Conservation (phyloP, 768 basidiomycete species). For the Agaricus sinodeliciosus region DNA sequence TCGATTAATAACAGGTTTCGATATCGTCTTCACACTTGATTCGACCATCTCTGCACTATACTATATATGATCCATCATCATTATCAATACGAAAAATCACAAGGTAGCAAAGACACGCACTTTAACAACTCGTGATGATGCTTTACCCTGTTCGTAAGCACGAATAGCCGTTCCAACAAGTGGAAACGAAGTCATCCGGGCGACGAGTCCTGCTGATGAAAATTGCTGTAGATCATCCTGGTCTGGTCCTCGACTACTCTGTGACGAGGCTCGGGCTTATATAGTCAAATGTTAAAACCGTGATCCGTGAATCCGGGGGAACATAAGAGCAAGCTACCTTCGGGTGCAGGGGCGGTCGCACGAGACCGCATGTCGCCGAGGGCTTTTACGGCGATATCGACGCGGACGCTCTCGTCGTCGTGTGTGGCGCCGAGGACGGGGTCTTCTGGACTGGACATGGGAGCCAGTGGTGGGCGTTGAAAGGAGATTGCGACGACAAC, state of each 20-base stretch:
- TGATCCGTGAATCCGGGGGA: conserved; percentile 22
- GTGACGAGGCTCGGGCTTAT: conserved; percentile 4
- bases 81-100: conserved; percentile 1
- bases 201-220: conserved; percentile 26
- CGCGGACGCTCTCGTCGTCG: conserved; percentile 63
- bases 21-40: conserved; percentile 73
- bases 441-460: conserved; percentile 13
- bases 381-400: conserved; percentile 71
- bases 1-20: conserved; percentile 74
- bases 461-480: conserved; percentile 11
- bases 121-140: conserved; percentile 79
- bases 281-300: conserved; percentile 8
- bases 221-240: conserved; percentile 6
- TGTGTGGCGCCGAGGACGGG: conserved; percentile 11
- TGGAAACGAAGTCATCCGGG: conserved; percentile 61
- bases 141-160: conserved; percentile 79
- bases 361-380: conserved; percentile 64
- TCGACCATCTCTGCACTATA: conserved; percentile 88
- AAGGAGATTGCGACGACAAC: conserved; percentile 12
- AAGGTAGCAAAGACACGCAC: conserved; percentile 31
- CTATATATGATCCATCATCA: conserved; percentile 29
- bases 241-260: conserved; percentile 9
- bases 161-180: conserved; percentile 66
- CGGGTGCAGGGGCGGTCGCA: conserved; percentile 14
- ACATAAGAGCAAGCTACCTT: too few species aligned